These are phyloP conservation scores for Knufia petricola DNA, from an alignment of 2,329 filamentous ascomycete genomes.

Conservation along the genomic window DNA sequence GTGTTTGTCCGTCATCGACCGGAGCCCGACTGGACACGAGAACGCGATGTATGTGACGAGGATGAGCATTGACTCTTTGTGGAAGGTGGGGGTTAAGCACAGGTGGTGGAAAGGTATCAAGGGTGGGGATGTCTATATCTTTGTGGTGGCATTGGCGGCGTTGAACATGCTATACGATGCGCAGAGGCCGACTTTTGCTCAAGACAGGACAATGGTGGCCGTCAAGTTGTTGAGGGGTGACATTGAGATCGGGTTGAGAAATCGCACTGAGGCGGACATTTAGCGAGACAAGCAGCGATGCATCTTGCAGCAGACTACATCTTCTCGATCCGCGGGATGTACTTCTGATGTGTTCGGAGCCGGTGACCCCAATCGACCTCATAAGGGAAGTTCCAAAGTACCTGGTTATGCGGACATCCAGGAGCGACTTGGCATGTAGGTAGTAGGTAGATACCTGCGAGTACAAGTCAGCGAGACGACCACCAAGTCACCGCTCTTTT, in stretches of 20 bases:
- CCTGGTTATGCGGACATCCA: too few species aligned
- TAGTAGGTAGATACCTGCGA: too few species aligned
- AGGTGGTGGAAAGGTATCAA: slow-evolving; percentile 76
- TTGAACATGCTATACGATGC: slow-evolving; percentile 21
- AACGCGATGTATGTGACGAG: slow-evolving; percentile 73
- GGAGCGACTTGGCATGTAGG: too few species aligned
- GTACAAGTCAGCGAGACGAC: too few species aligned
- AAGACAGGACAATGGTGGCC: slow-evolving; percentile 15
- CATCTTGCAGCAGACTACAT: too few species aligned
- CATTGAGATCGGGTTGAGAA: slow-evolving; percentile 18
- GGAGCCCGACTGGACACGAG: slow-evolving; percentile 39
- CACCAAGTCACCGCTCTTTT: too few species aligned
- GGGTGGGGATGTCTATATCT: slow-evolving; percentile 75
- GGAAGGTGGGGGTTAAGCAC: slow-evolving; percentile 89
- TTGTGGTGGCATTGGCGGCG: slow-evolving; percentile 63
- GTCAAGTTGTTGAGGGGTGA: slow-evolving; percentile 22
- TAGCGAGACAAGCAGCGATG: too few species aligned
- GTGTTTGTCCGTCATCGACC: slow-evolving; percentile 71
- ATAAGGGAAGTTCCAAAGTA: too few species aligned
- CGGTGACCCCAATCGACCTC: too few species aligned
- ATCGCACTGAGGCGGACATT: not conserved
- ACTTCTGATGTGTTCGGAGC: too few species aligned
- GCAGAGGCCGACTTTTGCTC: slow-evolving; percentile 13
- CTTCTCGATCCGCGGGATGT: too few species aligned
- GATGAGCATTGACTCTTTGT: slow-evolving; percentile 69